Percentiles rank a stretch among this genome's conserved stretches.
Evolutionary conservation across 352 stramenopile species (phyloP).

Genomic region (Phytophthora sp.): DNA sequence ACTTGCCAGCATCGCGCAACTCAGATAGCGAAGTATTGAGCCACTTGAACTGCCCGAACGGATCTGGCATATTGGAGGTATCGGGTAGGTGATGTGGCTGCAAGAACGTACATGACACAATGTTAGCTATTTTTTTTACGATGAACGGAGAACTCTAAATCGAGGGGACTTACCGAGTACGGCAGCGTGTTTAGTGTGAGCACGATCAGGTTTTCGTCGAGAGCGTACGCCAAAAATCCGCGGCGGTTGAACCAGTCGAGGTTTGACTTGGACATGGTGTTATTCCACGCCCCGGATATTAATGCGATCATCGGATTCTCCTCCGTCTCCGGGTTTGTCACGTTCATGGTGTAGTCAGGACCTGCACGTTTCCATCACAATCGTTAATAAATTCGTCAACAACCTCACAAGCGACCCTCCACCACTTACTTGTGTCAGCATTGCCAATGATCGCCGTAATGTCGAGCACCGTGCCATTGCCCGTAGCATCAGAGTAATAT

Average conservation of each 20-base stretch:
- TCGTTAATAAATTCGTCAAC: constrained; percentile 1
- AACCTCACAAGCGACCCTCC: neutral
- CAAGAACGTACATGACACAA: neutral
- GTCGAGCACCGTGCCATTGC: constrained; percentile 41
- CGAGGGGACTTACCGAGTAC: constrained; percentile 62
- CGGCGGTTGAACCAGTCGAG: constrained; percentile 60
- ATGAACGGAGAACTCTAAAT: neutral
- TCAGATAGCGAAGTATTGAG: constrained; percentile 75
- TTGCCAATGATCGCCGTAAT: constrained; percentile 80
- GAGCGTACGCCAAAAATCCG: constrained; percentile 68
- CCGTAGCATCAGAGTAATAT: constrained; percentile 55
- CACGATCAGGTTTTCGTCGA: constrained; percentile 70
- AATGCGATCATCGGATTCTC: constrained; percentile 66
- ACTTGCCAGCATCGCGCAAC: constrained; percentile 46
- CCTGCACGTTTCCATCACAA: constrained; percentile 34
- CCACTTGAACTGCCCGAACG: constrained; percentile 92
- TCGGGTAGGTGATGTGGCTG: constrained; percentile 75
- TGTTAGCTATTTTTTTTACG: constrained; percentile 10
- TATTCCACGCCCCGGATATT: constrained; percentile 55
- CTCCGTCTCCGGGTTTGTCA: constrained; percentile 61
- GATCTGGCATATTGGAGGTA: constrained; percentile 64
- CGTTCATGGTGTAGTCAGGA: constrained; percentile 77
- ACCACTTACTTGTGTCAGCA: constrained; percentile 56
- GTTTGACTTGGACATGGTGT: constrained; percentile 57
- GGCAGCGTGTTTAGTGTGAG: constrained; percentile 84